These are phyloP conservation scores for Eruca vesicaria DNA, from an alignment of 441 rosid genomes.

Conservation along the genomic window DNA sequence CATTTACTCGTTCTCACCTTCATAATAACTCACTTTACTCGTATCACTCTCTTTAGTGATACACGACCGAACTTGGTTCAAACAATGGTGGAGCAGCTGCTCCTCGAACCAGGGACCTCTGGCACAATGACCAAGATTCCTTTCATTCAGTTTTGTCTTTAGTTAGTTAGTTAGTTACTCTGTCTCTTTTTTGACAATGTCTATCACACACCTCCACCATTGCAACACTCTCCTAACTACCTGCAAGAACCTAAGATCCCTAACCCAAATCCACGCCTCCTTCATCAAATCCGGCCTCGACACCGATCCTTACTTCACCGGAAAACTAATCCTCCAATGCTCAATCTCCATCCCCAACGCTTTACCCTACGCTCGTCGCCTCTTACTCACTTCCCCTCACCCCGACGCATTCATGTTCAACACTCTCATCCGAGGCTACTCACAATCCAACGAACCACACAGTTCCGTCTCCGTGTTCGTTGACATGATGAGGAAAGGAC, in stretches of 20 bases:
- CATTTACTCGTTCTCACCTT: no score
- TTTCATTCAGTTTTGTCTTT: no score
- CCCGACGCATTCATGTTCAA: slow-evolving; percentile 80
- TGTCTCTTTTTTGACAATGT: background rate
- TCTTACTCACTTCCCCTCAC: slow-evolving; percentile 45
- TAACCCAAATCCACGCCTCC: slow-evolving; percentile 58
- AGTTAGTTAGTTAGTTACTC: background rate
- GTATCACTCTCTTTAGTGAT: no score
- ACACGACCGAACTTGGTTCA: no score
- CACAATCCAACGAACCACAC: slow-evolving; percentile 47
- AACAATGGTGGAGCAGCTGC: no score
- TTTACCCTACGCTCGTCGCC: slow-evolving; percentile 48
- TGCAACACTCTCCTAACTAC: slow-evolving; percentile 39
- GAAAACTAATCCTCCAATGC: slow-evolving; percentile 67
- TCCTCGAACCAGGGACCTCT: no score
- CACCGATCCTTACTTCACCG: slow-evolving; percentile 47
- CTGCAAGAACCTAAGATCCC: slow-evolving; percentile 50
- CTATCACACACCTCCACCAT: slow-evolving; percentile 10
- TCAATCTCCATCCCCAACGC: slow-evolving; percentile 43
- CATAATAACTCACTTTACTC: no score
- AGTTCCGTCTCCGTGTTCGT: slow-evolving; percentile 43
- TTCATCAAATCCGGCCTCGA: slow-evolving; percentile 47
- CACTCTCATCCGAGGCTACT: slow-evolving; percentile 61
- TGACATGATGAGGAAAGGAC: slow-evolving; percentile 45
- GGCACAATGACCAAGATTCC: no score